phyloP scores from a whole-genome alignment of 805 yeast genomes.

The Candida michaelii region DNA sequence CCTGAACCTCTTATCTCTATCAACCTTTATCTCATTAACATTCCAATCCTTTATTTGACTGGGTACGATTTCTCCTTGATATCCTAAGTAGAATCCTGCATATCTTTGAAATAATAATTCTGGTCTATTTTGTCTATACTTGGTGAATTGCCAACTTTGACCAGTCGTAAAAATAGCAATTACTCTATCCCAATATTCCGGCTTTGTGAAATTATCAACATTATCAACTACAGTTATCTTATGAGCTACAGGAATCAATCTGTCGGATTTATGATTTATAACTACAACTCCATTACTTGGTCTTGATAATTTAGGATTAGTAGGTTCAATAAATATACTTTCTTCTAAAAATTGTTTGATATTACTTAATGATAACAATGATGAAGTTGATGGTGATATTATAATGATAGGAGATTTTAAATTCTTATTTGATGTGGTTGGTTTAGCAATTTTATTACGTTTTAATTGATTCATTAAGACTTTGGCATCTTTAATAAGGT shows the following conservation, averaged over 20 bases:
- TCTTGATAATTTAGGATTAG: slow-evolving; percentile 12
- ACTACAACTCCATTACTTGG: slow-evolving; percentile 44
- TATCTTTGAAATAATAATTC: slow-evolving; percentile 76
- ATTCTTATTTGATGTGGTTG: slow-evolving; percentile 10
- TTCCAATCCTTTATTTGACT: slow-evolving; percentile 82
- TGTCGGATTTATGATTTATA: slow-evolving; percentile 54
- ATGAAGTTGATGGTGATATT: slow-evolving; percentile 46
- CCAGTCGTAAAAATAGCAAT: slow-evolving; percentile 96
- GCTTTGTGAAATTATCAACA: slow-evolving; percentile 78
- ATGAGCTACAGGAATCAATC: slow-evolving; percentile 50
- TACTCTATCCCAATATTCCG: slow-evolving; percentile 97
- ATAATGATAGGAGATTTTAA: slow-evolving; percentile 45
- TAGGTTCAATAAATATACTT: slow-evolving; percentile 64
- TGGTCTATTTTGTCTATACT: slow-evolving; percentile 82
- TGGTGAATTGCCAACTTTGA: slow-evolving; percentile 93
- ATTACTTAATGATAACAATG: slow-evolving; percentile 39
- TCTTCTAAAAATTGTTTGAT: slow-evolving; percentile 56
- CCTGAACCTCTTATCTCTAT: slow-evolving; percentile 78
- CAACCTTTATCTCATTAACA: slow-evolving; percentile 73
- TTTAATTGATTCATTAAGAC: slow-evolving; percentile 55
- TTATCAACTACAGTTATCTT: slow-evolving; percentile 83
- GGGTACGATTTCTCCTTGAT: slow-evolving; percentile 79
- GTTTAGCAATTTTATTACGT: slow-evolving; percentile 15
- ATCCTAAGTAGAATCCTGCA: slow-evolving; percentile 77
- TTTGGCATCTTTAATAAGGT: slow-evolving; percentile 65